Percentiles rank a stretch among this genome's conserved stretches.
Evolutionary conservation across 1,284 basidiomycete genomes (phyloP).

Genomic region (Rhodotorula sp.): DNA sequence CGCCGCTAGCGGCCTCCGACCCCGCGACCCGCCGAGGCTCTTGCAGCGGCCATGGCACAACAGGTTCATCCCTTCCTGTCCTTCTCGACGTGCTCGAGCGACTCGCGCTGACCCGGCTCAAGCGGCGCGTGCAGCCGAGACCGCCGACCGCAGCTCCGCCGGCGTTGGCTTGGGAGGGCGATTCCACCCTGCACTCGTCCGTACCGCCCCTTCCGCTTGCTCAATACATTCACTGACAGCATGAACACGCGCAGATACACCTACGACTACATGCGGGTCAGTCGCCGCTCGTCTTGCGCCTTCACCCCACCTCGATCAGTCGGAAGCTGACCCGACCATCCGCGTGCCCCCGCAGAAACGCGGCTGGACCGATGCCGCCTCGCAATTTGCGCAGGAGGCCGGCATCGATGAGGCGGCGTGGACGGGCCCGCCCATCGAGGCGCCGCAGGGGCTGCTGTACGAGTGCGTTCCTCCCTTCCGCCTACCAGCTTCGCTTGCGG

Average conservation of each 20-base stretch:
- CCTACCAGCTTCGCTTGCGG: too few relatives aligned
- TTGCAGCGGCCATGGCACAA: slow-evolving; percentile 18
- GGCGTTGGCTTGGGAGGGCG: slow-evolving; percentile 36
- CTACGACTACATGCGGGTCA: slow-evolving; percentile 42
- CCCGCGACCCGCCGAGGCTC: too few relatives aligned
- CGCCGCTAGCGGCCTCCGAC: not conserved
- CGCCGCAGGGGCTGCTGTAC: slow-evolving; percentile 51
- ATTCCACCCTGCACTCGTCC: slow-evolving; percentile 40
- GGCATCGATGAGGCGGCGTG: slow-evolving; percentile 40
- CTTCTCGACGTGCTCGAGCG: not conserved
- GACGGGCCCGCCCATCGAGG: slow-evolving; percentile 50
- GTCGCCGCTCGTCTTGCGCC: not conserved
- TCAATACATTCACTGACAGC: not conserved
- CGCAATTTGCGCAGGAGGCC: slow-evolving; percentile 37
- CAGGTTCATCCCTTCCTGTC: slow-evolving; percentile 8
- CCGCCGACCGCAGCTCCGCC: slow-evolving; percentile 5
- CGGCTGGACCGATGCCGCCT: slow-evolving; percentile 38
- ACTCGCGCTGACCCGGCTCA: not conserved
- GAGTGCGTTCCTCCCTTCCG: slow-evolving; percentile 48
- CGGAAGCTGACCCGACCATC: not conserved
- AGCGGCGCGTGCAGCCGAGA: not conserved
- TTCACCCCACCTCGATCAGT: not conserved
- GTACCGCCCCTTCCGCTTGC: not conserved
- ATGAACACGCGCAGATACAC: slow-evolving; percentile 25
- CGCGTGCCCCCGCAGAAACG: slow-evolving; percentile 33